Conservation (phyloP, 495 filamentous ascomycete genomes). For the Antarctomyces pellizariae region DNA sequence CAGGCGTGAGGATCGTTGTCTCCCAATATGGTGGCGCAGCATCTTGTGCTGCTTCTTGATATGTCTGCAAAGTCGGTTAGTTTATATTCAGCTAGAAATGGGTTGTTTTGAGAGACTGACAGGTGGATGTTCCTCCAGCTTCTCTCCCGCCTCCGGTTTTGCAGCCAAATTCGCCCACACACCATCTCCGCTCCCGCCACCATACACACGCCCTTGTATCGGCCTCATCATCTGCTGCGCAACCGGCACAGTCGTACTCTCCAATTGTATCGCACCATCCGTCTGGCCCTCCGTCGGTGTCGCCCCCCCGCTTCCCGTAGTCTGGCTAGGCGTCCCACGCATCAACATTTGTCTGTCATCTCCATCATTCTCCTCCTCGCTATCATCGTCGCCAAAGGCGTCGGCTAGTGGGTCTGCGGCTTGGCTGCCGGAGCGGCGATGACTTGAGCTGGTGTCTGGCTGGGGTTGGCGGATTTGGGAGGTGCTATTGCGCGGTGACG, state of each 20-base stretch:
- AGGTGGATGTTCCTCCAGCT: conserved; percentile 74
- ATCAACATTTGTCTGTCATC: conserved; percentile 77
- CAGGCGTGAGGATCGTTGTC: conserved; percentile 87
- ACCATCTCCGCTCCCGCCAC: conserved; percentile 58
- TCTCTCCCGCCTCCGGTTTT: conserved; percentile 71
- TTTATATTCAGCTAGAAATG: conserved; percentile 4
- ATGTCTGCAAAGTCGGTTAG: conserved; percentile 37
- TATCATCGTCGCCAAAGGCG: conserved; percentile 65
- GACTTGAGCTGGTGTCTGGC: no score
- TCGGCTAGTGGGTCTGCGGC: conserved; percentile 61
- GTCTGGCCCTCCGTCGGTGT: conserved; percentile 15
- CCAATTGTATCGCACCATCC: conserved; percentile 1
- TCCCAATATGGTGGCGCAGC: conserved; percentile 97
- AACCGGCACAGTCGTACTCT: conserved; percentile 1
- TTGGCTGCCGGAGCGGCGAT: no score
- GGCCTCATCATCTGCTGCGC: conserved; percentile 4
- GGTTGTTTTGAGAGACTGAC: conserved; percentile 40
- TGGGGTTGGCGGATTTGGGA: no score
- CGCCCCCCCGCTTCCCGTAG: no score
- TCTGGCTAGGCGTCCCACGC: conserved; percentile 31
- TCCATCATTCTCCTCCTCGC: conserved; percentile 43
- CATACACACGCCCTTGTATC: conserved; percentile 24
- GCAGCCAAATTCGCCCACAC: conserved; percentile 90
- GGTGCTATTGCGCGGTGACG: conserved; percentile 40
- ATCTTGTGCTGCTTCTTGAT: conserved; percentile 95